Evolutionary conservation across 2,329 filamentous ascomycete genomes (phyloP), one percentile per base, ranked within the genome.

Genomic region (Fusarium stilboides): DNA sequence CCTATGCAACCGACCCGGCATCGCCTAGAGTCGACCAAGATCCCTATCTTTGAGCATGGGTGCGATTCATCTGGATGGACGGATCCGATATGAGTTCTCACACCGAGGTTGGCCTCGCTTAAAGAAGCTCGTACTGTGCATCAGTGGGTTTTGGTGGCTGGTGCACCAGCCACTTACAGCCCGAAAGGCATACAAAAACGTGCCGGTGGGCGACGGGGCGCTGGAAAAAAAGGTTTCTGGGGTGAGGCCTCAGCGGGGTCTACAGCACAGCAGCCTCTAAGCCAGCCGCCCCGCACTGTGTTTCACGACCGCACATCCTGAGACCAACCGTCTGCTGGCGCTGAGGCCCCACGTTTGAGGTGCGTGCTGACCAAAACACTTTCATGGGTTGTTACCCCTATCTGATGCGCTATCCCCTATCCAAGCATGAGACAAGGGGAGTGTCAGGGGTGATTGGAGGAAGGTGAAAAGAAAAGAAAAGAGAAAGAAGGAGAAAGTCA

Each of bases 381-480:
- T 64, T n/a, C 54, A 53, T 61, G 50, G 58, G 45, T 63, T 59
- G 39, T 69, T 70, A 70, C 68, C 63, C 67, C 68, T 69, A 71
- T 71, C 63, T 64, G 62, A 54, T 68, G 54, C 68, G 58, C 49
- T 59, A 68, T 65, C 71, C 69, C 70, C 68, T 73, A 69, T 69
- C 55, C 55, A 63, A 61, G 58, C 57, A 61, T 62, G 46, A 64
- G 65, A 71, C 64, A 54, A 54, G 60, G 40, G 54, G 47, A 68
- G 58, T 64, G 69, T 54, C 69, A 73, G 69, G 71, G 71, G 64
- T 60, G 55, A 61, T 54, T 64, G 33, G 54, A 37, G 36, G 39
- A 50, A 24, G 47, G 22, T 51, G 33, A 31, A 31, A 24, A 31
- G 36, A 20, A 54, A 46, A 60, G 20, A 65, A 65, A 50, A 58